Evolutionary conservation across 805 yeast species (phyloP).

Genomic region (Komagataella pseudopastoris): DNA sequence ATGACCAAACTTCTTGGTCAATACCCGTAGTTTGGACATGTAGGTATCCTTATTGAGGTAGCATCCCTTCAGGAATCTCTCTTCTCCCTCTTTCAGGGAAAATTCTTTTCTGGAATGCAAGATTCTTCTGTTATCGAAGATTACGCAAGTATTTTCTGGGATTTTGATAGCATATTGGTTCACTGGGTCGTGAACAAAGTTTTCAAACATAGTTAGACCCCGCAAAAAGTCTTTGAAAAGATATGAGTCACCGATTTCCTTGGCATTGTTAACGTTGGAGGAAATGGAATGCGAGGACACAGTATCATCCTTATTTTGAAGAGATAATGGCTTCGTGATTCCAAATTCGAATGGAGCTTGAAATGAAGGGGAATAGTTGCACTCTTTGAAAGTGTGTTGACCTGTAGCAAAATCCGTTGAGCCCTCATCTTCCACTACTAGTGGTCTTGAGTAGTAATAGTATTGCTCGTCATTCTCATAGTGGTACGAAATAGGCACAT

Average conservation of each 20-base stretch:
- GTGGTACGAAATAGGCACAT: conserved; percentile 56
- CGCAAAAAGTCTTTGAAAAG: conserved; percentile 40
- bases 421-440: conserved; percentile 41
- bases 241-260: conserved; percentile 24
- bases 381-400: conserved; percentile 29
- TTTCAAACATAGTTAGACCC: conserved; percentile 50
- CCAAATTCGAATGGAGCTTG: conserved; percentile 66
- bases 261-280: conserved; percentile 12
- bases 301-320: conserved; percentile 5
- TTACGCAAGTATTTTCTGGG: conserved; percentile 46
- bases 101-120: conserved; percentile 42
- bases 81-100: conserved; percentile 23
- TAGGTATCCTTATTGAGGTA: conserved; percentile 62
- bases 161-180: conserved; percentile 43
- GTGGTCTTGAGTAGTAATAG: conserved; percentile 49
- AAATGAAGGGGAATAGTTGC: conserved; percentile 73
- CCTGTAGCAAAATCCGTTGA: conserved; percentile 12
- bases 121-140: conserved; percentile 60
- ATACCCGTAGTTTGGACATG: conserved; percentile 39
- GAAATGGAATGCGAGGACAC: conserved; percentile 4
- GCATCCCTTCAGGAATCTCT: conserved; percentile 66
- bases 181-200: conserved; percentile 31
- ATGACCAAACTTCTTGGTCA: conserved; percentile 4
- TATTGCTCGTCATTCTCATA: conserved; percentile 48
- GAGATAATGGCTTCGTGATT: conserved; percentile 22